Conservation (phyloP, 1,284 basidiomycete species). For the Sporisorium reilianum region DNA sequence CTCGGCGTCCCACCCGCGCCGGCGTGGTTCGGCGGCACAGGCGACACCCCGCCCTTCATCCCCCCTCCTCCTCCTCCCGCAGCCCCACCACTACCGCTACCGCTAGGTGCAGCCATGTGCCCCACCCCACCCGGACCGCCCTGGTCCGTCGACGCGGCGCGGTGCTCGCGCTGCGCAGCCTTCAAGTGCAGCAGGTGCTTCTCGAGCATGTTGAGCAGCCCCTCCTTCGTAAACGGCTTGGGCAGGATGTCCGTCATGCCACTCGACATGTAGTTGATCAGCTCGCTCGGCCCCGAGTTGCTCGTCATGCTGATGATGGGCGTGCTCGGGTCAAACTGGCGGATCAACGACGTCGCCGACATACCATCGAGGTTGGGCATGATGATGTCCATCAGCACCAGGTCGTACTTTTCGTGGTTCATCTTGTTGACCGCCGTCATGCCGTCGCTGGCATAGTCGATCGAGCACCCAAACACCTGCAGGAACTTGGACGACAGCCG, state of each 20-base stretch:
- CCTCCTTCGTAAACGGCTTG: constrained; percentile 95
- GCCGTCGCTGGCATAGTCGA: constrained; percentile 92
- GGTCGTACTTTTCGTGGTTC: constrained; percentile 91
- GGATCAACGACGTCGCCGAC: constrained; percentile 88
- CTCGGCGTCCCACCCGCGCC: not conserved
- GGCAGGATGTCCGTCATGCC: constrained; percentile 97
- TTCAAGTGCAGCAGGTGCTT: constrained; percentile 95
- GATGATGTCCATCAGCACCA: constrained; percentile 87
- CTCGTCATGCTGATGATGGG: constrained; percentile 98
- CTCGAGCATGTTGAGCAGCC: constrained; percentile 90
- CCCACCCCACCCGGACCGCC: constrained; percentile 1
- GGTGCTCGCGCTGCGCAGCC: constrained; percentile 76
- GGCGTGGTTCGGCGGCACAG: not conserved
- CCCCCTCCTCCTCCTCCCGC: not conserved
- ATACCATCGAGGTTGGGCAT: constrained; percentile 90
- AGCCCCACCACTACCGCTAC: too few species aligned
- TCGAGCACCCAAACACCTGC: constrained; percentile 93
- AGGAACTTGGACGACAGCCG: constrained; percentile 90
- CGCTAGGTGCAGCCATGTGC: constrained; percentile 2
- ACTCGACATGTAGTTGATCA: constrained; percentile 89
- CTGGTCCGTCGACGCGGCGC: constrained; percentile 10
- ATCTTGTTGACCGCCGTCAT: constrained; percentile 95
- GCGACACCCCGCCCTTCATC: not conserved
- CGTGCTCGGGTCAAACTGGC: constrained; percentile 92
- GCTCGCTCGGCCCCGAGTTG: constrained; percentile 89